Conservation (phyloP, 2,329 filamentous ascomycete species). For the Fusarium sarcochroum region DNA sequence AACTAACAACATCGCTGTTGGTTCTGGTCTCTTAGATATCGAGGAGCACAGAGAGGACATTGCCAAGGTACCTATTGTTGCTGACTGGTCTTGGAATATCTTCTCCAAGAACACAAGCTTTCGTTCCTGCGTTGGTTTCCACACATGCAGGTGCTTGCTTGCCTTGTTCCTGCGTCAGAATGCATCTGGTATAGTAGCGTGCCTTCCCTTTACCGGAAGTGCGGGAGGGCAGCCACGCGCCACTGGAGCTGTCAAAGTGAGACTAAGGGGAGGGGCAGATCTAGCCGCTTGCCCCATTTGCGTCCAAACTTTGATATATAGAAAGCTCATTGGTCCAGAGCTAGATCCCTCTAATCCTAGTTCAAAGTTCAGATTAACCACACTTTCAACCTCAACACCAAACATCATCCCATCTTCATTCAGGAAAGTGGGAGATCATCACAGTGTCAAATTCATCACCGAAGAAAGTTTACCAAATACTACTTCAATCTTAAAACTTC, state of each 20-base stretch:
- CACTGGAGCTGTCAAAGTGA: constrained; percentile 27
- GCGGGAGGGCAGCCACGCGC: constrained; percentile 23
- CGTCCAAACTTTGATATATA: constrained; percentile 7
- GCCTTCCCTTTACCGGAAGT: constrained; percentile 34
- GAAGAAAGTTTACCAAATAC: accelerated
- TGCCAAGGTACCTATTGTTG: background rate
- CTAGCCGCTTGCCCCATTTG: constrained; percentile 36
- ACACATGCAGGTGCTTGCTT: constrained; percentile 9
- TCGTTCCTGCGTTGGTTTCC: constrained; percentile 26
- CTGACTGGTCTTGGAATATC: no score
- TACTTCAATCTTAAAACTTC: no score
- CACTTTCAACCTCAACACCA: constrained; percentile 15
- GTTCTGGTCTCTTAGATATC: background rate
- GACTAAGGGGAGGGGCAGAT: constrained; percentile 18
- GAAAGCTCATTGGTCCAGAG: constrained; percentile 8
- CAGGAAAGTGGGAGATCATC: background rate
- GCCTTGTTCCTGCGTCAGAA: constrained; percentile 7
- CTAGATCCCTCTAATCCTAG: constrained; percentile 16
- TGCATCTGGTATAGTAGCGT: constrained; percentile 8
- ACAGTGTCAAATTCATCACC: background rate
- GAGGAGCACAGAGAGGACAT: background rate
- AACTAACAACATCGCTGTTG: background rate
- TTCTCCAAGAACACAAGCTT: background rate
- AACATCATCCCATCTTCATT: background rate
- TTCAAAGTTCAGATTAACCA: background rate